Evolutionary conservation across 192 early-diverging fungal species (phyloP), one percentile per base, ranked within the genome.

Genomic region (Geranomyces michiganensis): DNA sequence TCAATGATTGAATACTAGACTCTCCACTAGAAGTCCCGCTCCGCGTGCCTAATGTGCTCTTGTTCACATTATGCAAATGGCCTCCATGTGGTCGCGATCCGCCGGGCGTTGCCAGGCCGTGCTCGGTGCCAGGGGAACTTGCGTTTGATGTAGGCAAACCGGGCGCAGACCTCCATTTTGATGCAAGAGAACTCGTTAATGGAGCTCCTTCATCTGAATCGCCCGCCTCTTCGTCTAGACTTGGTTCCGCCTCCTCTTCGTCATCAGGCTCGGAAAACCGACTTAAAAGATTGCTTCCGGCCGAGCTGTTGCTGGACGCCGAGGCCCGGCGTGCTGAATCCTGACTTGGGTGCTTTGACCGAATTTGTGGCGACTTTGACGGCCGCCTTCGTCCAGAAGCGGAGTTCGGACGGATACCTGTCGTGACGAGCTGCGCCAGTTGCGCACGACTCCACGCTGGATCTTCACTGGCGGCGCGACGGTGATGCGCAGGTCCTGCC

Each of bases 1-100:
- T 33, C 17, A 68, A 22, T 14, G 66, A 68, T 48, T 51, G 47
- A 55, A 68, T 68, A 22, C 66, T 68, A 8, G 48, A 33, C 0
- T 68, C 66, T 7, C 49, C 49, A 36, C 48, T 68, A 22, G 64
- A 53, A 26, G 51, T 26, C 6, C 51, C 51, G 51, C 51, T 53
- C n/a, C 51, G 3, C 15, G 51, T 53, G 7, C 7, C 24, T 26
- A 53, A 15, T 17, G 51, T 9, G 51, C 24, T 15, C 51, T 53
- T 53, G 7, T 53, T 53, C 51, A 24, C 3, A 24, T 4, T 53
- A 53, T 53, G 51, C 3, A 53, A 8, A 26, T 9, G 15, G 36
- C 36, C 10, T 41, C 36, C 36, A 41, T 41, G 36, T 41, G 36
- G 36, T 41, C 36, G 36, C 36, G 36, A 62, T 33, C 26, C 61